phyloP scores from a whole-genome alignment of 1,139 yeast species.

The Sugiyamaella japonica region DNA sequence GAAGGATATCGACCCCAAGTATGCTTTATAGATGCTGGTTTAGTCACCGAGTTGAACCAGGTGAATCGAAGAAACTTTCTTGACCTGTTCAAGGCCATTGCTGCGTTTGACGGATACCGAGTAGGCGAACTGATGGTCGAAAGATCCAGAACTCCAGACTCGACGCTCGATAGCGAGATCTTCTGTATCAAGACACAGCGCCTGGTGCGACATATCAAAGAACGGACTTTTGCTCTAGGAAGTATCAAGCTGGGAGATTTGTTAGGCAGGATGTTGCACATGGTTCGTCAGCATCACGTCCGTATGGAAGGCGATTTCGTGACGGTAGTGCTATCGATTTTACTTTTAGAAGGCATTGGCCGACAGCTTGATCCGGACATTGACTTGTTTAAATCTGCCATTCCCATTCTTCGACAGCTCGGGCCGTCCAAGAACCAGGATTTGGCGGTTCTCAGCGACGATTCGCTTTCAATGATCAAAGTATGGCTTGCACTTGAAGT shows the following conservation, averaged over 20 bases:
- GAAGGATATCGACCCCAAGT: constrained; percentile 81
- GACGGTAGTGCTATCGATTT: constrained; percentile 87
- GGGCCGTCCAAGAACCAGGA: constrained; percentile 64
- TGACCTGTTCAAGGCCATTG: constrained; percentile 82
- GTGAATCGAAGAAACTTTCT: constrained; percentile 79
- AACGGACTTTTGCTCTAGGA: constrained; percentile 89
- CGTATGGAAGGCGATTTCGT: constrained; percentile 97
- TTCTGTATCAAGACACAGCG: constrained; percentile 86
- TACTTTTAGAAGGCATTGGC: constrained; percentile 91
- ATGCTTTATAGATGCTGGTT: constrained; percentile 89
- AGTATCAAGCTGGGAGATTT: constrained; percentile 90
- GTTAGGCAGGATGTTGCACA: constrained; percentile 76
- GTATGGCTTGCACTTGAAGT: constrained; percentile 92
- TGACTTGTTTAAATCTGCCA: constrained; percentile 90
- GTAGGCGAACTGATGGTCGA: constrained; percentile 97
- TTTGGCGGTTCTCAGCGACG: constrained; percentile 29
- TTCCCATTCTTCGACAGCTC: constrained; percentile 83
- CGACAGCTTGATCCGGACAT: constrained; percentile 88
- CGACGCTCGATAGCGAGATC: constrained; percentile 78
- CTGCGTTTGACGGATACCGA: constrained; percentile 88
- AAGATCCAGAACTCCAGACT: constrained; percentile 89
- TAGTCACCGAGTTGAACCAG: constrained; percentile 84
- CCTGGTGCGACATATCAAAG: constrained; percentile 75
- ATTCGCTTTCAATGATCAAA: constrained; percentile 74
- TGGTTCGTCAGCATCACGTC: constrained; percentile 94